A percentile compares a stretch with the other conserved stretches of the same genome.
Conservation (phyloP, 1,284 basidiomycete genomes). For the Ustilago curta region DNA sequence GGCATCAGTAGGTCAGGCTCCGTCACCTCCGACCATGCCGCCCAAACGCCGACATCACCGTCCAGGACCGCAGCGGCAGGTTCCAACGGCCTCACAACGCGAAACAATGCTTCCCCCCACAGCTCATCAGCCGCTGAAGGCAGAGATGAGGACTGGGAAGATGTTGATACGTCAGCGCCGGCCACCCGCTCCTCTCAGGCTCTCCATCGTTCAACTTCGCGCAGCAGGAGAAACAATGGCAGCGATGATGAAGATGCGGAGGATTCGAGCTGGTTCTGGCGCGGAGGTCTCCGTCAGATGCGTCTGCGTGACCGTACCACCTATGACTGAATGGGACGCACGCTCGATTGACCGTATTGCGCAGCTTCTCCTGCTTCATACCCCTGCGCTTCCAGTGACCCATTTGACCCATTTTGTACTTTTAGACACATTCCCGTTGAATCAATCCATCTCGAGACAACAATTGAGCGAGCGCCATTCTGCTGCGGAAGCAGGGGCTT, state of each 20-base stretch:
- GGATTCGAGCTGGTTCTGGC: conserved; percentile 58
- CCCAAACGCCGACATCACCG: not conserved
- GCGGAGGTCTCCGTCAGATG: conserved; percentile 52
- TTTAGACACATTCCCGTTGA: conserved; percentile 1
- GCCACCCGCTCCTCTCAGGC: conserved; percentile 1
- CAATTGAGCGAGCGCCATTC: not conserved
- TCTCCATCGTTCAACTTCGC: conserved; percentile 7
- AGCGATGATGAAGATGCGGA: conserved; percentile 41
- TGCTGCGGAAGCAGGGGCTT: too few relatives aligned
- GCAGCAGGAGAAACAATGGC: conserved; percentile 21
- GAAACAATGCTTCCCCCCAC: not conserved
- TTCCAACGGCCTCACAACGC: not conserved
- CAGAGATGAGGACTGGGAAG: conserved; percentile 43
- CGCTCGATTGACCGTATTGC: not conserved
- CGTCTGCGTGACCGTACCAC: conserved; percentile 56
- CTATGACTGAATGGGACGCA: conserved; percentile 38
- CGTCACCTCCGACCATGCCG: conserved; percentile 1
- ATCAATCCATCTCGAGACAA: not conserved
- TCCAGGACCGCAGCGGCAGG: not conserved
- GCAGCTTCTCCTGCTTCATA: conserved; percentile 3
- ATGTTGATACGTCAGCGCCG: conserved; percentile 14
- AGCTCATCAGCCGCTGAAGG: not conserved
- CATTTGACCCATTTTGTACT: not conserved
- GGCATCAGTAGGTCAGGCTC: conserved; percentile 8
- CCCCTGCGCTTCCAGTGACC: conserved; percentile 3